Conservation (phyloP, 2,329 filamentous ascomycete species). For the Arthrobotrys iridis region DNA sequence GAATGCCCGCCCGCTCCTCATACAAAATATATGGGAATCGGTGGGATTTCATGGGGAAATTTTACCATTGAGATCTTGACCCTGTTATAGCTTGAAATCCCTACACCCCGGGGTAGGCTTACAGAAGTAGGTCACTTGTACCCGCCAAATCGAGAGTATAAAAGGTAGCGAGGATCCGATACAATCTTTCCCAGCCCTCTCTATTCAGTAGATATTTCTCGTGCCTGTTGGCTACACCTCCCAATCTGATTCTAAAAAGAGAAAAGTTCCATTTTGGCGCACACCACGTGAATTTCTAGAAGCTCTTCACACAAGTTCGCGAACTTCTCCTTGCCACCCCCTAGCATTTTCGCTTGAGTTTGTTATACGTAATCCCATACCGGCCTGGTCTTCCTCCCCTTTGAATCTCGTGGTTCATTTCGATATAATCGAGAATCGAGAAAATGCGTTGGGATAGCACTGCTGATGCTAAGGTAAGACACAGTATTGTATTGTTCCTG, state of each 20-base stretch:
- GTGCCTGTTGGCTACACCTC: not conserved
- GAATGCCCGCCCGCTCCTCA: slow-evolving; percentile 22
- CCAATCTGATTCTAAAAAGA: slow-evolving; percentile 29
- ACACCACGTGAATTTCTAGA: slow-evolving; percentile 40
- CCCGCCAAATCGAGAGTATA: slow-evolving; percentile 40
- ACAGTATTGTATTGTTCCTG: not conserved
- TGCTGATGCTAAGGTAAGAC: slow-evolving; percentile 57
- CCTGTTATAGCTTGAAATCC: slow-evolving; percentile 33
- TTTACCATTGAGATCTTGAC: slow-evolving; percentile 20
- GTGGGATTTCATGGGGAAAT: slow-evolving; percentile 27
- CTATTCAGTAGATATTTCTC: slow-evolving; percentile 41
- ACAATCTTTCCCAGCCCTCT: slow-evolving; percentile 41
- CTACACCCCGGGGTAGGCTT: slow-evolving; percentile 28
- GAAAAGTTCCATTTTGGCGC: slow-evolving; percentile 5
- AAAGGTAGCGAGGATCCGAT: slow-evolving; percentile 37
- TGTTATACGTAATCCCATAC: slow-evolving; percentile 1
- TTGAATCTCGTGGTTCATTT: not conserved
- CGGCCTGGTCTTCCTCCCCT: not conserved
- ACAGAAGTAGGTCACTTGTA: slow-evolving; percentile 48
- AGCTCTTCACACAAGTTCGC: slow-evolving; percentile 16
- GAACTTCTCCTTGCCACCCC: slow-evolving; percentile 22
- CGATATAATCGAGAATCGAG: not conserved
- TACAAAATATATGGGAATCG: slow-evolving; percentile 35
- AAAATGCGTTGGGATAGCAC: slow-evolving; percentile 58
- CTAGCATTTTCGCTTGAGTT: slow-evolving; percentile 30